Base-by-base conservation (phyloP, 495 filamentous ascomycete genomes). In the Daldinia caldariorum region DNA sequence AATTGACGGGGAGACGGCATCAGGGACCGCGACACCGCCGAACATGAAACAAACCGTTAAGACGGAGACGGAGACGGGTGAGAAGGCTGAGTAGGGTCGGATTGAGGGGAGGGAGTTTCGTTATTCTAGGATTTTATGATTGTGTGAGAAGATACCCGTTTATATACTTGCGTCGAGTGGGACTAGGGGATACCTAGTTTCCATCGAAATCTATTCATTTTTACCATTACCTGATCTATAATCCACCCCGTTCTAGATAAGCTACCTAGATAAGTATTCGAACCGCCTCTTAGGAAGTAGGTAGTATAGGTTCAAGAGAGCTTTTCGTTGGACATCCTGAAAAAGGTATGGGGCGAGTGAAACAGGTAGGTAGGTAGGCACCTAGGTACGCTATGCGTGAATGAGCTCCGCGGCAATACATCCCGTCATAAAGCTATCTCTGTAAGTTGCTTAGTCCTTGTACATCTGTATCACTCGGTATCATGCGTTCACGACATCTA, bases 131-230 rank as follows among this genome's bases (percentile, higher is more conserved):
- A 47, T 10, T 7, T 22, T 62, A 67, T 66, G 57, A 68, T 47
- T 47, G 14, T 61, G 32, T 37, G 18, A 26, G 61, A 67, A 71
- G 65, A 72, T 72, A 72, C 70, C 70, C 63, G 32, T 62, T 54
- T 20, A 47, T 47, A 47, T 47, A 47, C 43, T 4, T 45, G 0
- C 34, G 20, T 13, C 4, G 4, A 47, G 8, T 10, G 18, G 20
- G 43, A 47, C 20, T 47, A 47, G 8, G 18, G n/a, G n/a, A n/a
- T n/a, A n/a, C n/a, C n/a, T 26, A 26, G 26, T 26, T 9, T 47
- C 9, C 9, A 47, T 47, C 4, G 43, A 47, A 47, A 47, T 47
- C 4, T 47, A 47, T 47, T 22, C 18, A 22, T 47, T 47, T 20
- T 47, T 47, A 22, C 9, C 18, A 13, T 47, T 47, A 13, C 20